Evolutionary conservation across 75 land plant species (phyloP), one percentile per base, ranked within the genome.

Genomic region (Chamaecyparis obtusa): DNA sequence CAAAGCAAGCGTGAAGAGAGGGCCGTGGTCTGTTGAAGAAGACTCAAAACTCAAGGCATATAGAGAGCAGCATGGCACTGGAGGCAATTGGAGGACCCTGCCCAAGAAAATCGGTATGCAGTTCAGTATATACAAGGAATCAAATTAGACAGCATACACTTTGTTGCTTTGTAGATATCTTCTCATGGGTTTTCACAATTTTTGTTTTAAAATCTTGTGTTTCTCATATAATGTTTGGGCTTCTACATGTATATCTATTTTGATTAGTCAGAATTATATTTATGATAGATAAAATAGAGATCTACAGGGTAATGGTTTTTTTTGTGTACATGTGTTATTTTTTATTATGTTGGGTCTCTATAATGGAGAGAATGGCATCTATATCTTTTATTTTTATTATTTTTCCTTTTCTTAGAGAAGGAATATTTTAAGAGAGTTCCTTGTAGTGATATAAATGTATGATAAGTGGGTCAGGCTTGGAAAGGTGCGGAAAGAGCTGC

Each of bases 401-500:
- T 41, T 37, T 78, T 35, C 17, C 44, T 7, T 1, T 24, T 39
- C 24, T 21, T 41, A 41, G 41, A 16, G 41, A 21, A 4, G 7
- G 44, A 6, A 2, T 7, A 0, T 78, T 41, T 78, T 21, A 3
- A 1, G 4, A 39, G 16, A 0, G 43, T 37, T 78, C 39, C 7
- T 78, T 19, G 46, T 39, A 39, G 9, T 78, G 44, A 78, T 39
- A 39, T 39, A 39, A 39, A 17, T 37, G 1, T 39, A 7, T 14
- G 19, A 1, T 78, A 7, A 17, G 17, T 60, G 69, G 27, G 27
- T 37, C 92, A 84, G 96, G 96, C 32, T 90, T 95, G 27, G 89
- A 87, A 64, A 90, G 96, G 36, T 95, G 96, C 84, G 96, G 96
- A 67, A 95, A 95, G 90, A 95, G 96, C 87, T 95, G 96, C 88